Base-by-base conservation (phyloP, 2,329 filamentous ascomycete species). In the Nemania diffusa region DNA sequence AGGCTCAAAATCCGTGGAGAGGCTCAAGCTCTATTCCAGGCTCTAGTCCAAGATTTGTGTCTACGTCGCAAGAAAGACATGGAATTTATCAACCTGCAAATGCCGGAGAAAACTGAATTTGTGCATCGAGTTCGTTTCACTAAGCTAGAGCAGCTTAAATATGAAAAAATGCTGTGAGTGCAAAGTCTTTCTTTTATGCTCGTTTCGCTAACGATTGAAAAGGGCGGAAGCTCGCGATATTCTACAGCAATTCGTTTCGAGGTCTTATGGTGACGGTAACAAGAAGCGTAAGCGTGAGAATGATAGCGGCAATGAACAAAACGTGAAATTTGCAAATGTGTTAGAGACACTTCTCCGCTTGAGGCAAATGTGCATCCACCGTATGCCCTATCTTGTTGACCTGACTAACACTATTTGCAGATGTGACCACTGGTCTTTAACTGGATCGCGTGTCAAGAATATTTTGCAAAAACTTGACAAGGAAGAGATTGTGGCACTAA, bases 401-500 rank as follows among this genome's bases (percentile, higher is more conserved):
- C 29, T 9, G 50, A 20, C 63, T 68, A 37, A 65, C 76, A 79
- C 64, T 29, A 1, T 20, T 22, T 24, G n/a, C 63, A 86, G 84
- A 13, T 97, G 94, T 79, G 94, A 95, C 71, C 94, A 97, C 77
- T 97, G 93, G 92, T 90, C 91, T 8, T 85, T 97, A 11, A 93
- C 92, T 75, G 91, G 90, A 57, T 85, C 91, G 34, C 89, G 92
- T 13, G 85, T 97, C n/a, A 85, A 87, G 9, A 87, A 89, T n/a
- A 84, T 97, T 24, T 83, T 95, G 75, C 83, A 86, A 22, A 82
- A 92, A 1, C 83, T 97, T 1, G 90, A 92, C 50, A 84, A 87
- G 17, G 83, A 91, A 71, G 87, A 88, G 55, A 83, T 90, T 1
- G 90, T 97, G 0, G 84, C 86, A 0, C 83, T 97, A 26, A 95